Evolutionary conservation across 768 basidiomycete species (phyloP).

Genomic region (Podaxis sp.): DNA sequence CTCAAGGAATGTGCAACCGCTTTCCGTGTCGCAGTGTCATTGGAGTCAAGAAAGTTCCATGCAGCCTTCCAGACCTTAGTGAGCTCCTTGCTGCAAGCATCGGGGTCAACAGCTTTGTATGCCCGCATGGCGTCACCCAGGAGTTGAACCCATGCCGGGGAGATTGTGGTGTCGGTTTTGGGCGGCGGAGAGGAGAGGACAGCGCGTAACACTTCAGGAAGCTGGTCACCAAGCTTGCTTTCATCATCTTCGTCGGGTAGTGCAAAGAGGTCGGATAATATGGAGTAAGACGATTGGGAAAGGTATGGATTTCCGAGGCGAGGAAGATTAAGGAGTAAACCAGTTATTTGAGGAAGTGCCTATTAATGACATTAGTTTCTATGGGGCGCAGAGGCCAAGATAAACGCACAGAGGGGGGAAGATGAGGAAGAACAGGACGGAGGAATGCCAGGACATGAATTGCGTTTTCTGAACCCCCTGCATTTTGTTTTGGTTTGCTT

Average conservation of each 20-base stretch:
- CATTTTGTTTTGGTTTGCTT: slow-evolving; percentile 52
- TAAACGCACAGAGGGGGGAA: slow-evolving; percentile 66
- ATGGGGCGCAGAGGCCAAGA: slow-evolving; percentile 1
- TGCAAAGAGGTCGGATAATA: slow-evolving; percentile 78
- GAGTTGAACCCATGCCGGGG: slow-evolving; percentile 76
- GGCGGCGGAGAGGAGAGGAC: slow-evolving; percentile 66
- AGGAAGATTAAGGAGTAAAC: slow-evolving; percentile 74
- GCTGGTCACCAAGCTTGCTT: slow-evolving; percentile 45
- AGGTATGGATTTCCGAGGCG: slow-evolving; percentile 87
- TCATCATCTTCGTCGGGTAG: slow-evolving; percentile 46
- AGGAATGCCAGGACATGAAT: slow-evolving; percentile 76
- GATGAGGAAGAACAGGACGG: slow-evolving; percentile 51
- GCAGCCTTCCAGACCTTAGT: slow-evolving; percentile 66
- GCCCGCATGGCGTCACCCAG: slow-evolving; percentile 71
- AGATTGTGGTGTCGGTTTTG: slow-evolving; percentile 61
- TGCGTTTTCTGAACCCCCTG: slow-evolving; percentile 61
- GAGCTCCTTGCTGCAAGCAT: slow-evolving; percentile 50
- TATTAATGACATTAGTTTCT: slow-evolving; percentile 24
- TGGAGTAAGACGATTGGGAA: slow-evolving; percentile 81
- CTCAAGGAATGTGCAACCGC: slow-evolving; percentile 61
- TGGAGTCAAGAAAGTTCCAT: slow-evolving; percentile 77
- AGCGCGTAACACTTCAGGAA: slow-evolving; percentile 59
- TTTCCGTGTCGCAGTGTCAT: slow-evolving; percentile 54
- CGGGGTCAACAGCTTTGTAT: slow-evolving; percentile 46
- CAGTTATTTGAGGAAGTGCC: slow-evolving; percentile 69